These are phyloP conservation scores for Aspergillus fischeri DNA, from an alignment of 2,329 filamentous ascomycete species.

Conservation along the genomic window DNA sequence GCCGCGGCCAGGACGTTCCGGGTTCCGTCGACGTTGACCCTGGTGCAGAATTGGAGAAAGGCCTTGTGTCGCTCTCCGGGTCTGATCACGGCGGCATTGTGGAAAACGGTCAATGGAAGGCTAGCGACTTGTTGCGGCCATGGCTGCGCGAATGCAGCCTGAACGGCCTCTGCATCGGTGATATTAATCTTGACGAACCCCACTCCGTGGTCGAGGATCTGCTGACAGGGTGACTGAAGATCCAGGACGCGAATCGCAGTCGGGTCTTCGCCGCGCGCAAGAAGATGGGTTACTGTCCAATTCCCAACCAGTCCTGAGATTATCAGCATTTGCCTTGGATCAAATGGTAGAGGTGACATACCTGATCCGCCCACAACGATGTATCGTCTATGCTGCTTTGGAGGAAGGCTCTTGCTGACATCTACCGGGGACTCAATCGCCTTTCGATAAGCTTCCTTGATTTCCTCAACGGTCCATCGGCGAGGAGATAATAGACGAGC, in stretches of 20 bases:
- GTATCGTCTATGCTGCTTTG: slow-evolving; percentile 36
- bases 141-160: slow-evolving; percentile 44
- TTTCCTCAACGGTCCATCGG: slow-evolving; percentile 33
- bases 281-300: slow-evolving; percentile 52
- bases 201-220: slow-evolving; percentile 43
- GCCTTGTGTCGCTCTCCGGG: slow-evolving; percentile 46
- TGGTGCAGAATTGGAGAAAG: slow-evolving; percentile 44
- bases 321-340: slow-evolving; percentile 3
- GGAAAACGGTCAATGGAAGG: slow-evolving; percentile 54
- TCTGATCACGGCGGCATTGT: slow-evolving; percentile 54
- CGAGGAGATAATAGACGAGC: slow-evolving; percentile 21
- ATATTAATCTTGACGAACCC: slow-evolving; percentile 50
- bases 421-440: slow-evolving; percentile 26
- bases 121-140: slow-evolving; percentile 43
- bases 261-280: slow-evolving; percentile 50
- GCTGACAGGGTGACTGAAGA: slow-evolving; percentile 42
- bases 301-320: slow-evolving; percentile 52
- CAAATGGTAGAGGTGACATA: slow-evolving; percentile 12
- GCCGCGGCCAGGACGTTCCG: slow-evolving; percentile 48
- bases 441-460: slow-evolving; percentile 29
- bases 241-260: slow-evolving; percentile 53
- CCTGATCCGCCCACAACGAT: slow-evolving; percentile 39
- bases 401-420: slow-evolving; percentile 31
- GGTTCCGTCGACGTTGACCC: slow-evolving; percentile 52
- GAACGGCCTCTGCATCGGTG: slow-evolving; percentile 42